Evolutionary conservation across 306 rosid species (phyloP), one percentile per base, ranked within the genome.

Genomic region (Adenanthera pavonina): DNA sequence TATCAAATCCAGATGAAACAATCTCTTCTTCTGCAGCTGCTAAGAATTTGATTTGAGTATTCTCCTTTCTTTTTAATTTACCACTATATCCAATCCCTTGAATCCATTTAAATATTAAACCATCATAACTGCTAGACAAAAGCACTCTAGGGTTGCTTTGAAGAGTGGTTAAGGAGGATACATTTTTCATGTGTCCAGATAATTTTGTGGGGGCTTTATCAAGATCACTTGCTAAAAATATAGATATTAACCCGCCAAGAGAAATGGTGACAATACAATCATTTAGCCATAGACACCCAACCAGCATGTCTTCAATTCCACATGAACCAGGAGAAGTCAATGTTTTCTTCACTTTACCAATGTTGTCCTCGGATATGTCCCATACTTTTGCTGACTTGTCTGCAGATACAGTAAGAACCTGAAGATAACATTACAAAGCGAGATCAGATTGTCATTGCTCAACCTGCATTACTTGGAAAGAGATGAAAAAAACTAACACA

Each of bases 361-460:
- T 89, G 83, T 90, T 91, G 80, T 90, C 97, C 66, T 91, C 97
- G 35, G 86, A 86, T 77, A 93, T 88, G 84, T 89, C 93, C 99
- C 99, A 95, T 52, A 93, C 81, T 80, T 93, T 95, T 47, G 99
- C 97, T 36, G 93, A 89, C 80, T 93, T 95, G 88, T 95, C 98
- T 75, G 99, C 99, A 79, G 99, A 95, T 64, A 88, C 99, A 12
- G 99, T 93, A 81, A 93, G 85, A 80, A 93, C 95, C 99, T 95
- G 73, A 69, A 75, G 67, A 82, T 68, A 73, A 40, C 85, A 76
- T 53, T 48, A 48, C n/a, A 80, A 78, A 30, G 69, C 60, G 34
- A 73, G 44, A 74, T 86, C 80, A 88, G 87, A 70, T 73, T 46
- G 68, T 49, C 56, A 62, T 64, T 20, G 56, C 34, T 68, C 48